Evolutionary conservation across 768 basidiomycete genomes (phyloP), one percentile per base, ranked within the genome.

Genomic region (Dacryopinax primogenitus): DNA sequence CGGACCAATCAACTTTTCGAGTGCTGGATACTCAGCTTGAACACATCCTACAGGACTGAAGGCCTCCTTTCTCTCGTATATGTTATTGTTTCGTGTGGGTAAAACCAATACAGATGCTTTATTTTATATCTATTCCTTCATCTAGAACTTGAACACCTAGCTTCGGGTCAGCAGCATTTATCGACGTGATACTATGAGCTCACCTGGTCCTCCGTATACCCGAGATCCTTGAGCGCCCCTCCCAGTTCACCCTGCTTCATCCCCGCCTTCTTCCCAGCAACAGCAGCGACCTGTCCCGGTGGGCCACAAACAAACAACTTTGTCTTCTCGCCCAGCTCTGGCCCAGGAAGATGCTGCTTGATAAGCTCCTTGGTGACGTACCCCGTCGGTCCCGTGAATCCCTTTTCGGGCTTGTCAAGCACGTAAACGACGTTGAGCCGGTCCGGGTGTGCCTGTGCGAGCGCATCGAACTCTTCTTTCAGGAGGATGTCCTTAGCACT

Each of bases 251-350:
- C 94, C 75, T 96, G 93, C 76, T 89, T 84, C 79, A 81, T 83
- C 16, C 91, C 90, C 2, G 84, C 86, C 78, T 98, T 98, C 74
- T 87, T 84, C 18, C 96, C 96, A 63, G 90, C 85, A 66, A 98
- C 69, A 1, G 91, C 83, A n/a, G 80, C 81, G n/a, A 97, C 88
- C 74, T 96, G 93, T 3, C 82, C 83, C 13, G 93, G 95, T 13
- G 91, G 91, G 6, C 92, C 94, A 72, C 94, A 97, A 26, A 97
- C 76, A 73, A 93, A 90, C 65, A 94, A 76, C 78, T 93, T 94
- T 70, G 91, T 81, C 77, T 92, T 94, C 65, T 90, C 84, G 7
- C 81, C 82, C 16, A 84, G 73, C 11, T 79, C 77, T 23, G 88
- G 75, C 0, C 86, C 78, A 0, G 85, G 81, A 67, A 93, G 79